Evolutionary conservation across 2,329 filamentous ascomycete genomes (phyloP), one percentile per base, ranked within the genome.

Genomic region (Parastagonospora avenae): DNA sequence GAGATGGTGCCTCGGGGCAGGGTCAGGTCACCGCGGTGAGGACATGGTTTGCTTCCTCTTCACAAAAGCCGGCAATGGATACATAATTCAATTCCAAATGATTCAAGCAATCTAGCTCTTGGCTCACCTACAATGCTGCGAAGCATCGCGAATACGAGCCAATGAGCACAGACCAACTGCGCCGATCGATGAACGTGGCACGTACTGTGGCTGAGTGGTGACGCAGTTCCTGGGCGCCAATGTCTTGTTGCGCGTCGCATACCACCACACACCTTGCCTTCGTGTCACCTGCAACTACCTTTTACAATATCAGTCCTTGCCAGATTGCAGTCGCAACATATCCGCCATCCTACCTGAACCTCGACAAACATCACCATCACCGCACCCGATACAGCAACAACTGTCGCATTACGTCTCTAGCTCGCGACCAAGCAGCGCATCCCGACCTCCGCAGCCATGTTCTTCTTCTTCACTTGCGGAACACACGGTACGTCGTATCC

Each of bases 381-480:
- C 27, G 24, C 30, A 11, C 3, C 27, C 27, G 42, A 19, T 10
- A 14, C 15, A 36, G n/a, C 27, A 38, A 9, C 39, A 14, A 15
- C 11, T 40, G 4, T 4, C 29, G 7, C 5, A 38, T 9, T 33
- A n/a, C 10, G 19, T 28, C 27, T 11, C 37, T 27, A 30, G 8
- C 24, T 16, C 29, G 27, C 19, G 2, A 30, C 24, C 27, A 28
- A 19, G 28, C 10, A 10, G 15, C 36, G 44, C 41, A 37, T 45
- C 36, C 32, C 30, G 29, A 9, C 27, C 38, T 10, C 28, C 38
- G 28, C 52, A 37, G 62, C 31, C 28, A 77, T 77, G 75, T 77
- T 77, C 64, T 77, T 80, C 72, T 75, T 80, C 70, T 80, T 81
- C 60, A 80, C 77, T 0, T 80, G 78, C 62, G 79, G 78, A 51